Conservation (phyloP, 2,329 filamentous ascomycete species). For the Talaromyces islandicus region DNA sequence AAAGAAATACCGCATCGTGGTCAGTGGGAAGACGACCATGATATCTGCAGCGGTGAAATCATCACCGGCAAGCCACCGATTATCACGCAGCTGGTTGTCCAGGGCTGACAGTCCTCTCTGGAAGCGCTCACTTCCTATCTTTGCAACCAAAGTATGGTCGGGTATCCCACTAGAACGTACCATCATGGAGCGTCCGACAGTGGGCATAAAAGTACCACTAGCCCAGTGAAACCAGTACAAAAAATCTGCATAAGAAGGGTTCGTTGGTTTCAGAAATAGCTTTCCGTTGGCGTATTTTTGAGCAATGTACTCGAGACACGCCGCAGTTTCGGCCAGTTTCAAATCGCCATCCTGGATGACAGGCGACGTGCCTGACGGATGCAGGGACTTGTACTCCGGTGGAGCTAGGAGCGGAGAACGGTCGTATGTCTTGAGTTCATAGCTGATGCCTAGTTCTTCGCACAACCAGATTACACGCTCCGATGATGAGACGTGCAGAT, state of each 20-base stretch:
- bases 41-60: slow-evolving; percentile 62
- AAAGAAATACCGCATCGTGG: slow-evolving; percentile 54
- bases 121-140: slow-evolving; percentile 29
- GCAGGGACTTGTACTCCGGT: slow-evolving; percentile 36
- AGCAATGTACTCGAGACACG: slow-evolving; percentile 58
- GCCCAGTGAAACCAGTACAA: slow-evolving; percentile 61
- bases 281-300: slow-evolving; percentile 47
- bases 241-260: slow-evolving; percentile 53
- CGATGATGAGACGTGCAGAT: slow-evolving; percentile 55
- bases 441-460: slow-evolving; percentile 56
- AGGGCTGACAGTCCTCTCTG: slow-evolving; percentile 38
- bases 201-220: slow-evolving; percentile 41
- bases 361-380: slow-evolving; percentile 53
- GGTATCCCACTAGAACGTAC: slow-evolving; percentile 17
- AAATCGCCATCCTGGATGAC: slow-evolving; percentile 51
- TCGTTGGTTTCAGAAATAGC: slow-evolving; percentile 41
- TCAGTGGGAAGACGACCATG: slow-evolving; percentile 57
- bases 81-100: slow-evolving; percentile 44
- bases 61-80: slow-evolving; percentile 53
- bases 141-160: slow-evolving; percentile 22
- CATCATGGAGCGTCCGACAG: slow-evolving; percentile 34
- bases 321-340: slow-evolving; percentile 54
- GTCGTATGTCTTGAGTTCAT: slow-evolving; percentile 44
- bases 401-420: slow-evolving; percentile 41
- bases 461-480: slow-evolving; percentile 61